Conservation (phyloP, 2,329 filamentous ascomycete genomes). For the Teratosphaeria pseudoeucalypti region DNA sequence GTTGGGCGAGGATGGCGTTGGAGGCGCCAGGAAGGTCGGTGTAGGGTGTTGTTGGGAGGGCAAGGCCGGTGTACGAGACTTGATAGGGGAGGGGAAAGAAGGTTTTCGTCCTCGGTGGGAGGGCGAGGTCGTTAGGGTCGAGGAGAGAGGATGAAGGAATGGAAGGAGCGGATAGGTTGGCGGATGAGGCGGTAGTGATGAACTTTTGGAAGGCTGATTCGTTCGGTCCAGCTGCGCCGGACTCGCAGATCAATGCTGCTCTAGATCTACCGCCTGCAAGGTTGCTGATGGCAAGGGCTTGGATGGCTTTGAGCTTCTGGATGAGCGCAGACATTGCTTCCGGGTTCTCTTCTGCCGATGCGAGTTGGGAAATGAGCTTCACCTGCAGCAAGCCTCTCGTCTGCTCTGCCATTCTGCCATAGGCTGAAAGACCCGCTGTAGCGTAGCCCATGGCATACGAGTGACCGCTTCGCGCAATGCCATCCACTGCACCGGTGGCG, state of each 20-base stretch:
- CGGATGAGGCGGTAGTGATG: conserved; percentile 32
- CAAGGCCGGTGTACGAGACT: conserved; percentile 84
- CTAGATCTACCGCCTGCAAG: conserved; percentile 51
- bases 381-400: conserved; percentile 86
- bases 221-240: conserved; percentile 61
- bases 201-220: conserved; percentile 61
- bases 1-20: conserved; percentile 77
- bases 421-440: conserved; percentile 64
- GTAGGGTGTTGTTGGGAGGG: conserved; percentile 76
- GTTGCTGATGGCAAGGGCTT: conserved; percentile 62
- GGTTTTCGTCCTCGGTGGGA: conserved; percentile 45
- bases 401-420: conserved; percentile 67
- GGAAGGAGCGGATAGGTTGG: background rate
- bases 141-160: background rate
- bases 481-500: conserved; percentile 81
- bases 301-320: conserved; percentile 73
- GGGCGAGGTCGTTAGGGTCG: conserved; percentile 12
- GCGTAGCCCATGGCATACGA: conserved; percentile 75
- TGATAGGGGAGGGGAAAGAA: conserved; percentile 96
- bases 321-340: conserved; percentile 51
- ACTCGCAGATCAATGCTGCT: conserved; percentile 74
- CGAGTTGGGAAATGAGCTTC: conserved; percentile 69
- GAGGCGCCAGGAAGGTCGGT: conserved; percentile 59
- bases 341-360: conserved; percentile 61
- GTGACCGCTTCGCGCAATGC: conserved; percentile 84